A percentile compares a stretch with the other conserved stretches of the same genome.
Conservation (phyloP, 2,329 filamentous ascomycete genomes). For the Ascochyta pisi region DNA sequence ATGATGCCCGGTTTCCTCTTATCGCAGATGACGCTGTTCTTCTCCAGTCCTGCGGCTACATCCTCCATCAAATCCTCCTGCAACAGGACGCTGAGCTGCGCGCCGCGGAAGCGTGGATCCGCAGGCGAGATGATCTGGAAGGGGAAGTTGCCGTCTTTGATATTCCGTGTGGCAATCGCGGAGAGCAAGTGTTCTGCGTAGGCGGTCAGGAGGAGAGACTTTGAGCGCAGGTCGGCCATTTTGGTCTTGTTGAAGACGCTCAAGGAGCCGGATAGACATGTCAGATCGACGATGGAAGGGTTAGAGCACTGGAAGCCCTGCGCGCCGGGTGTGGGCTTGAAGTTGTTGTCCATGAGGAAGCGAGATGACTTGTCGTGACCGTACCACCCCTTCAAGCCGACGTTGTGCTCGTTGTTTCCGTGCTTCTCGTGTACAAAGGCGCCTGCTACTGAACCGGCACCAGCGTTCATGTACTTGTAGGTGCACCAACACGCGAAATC, state of each 20-base stretch:
- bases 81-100: constrained; percentile 80
- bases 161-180: constrained; percentile 29
- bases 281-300: constrained; percentile 79
- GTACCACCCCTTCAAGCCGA: constrained; percentile 83
- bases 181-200: constrained; percentile 58
- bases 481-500: constrained; percentile 94
- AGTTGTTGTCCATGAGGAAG: constrained; percentile 84
- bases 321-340: constrained; percentile 78
- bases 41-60: constrained; percentile 69
- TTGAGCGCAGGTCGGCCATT: constrained; percentile 71
- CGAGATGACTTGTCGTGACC: constrained; percentile 77
- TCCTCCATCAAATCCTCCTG: constrained; percentile 71
- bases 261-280: constrained; percentile 74
- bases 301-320: constrained; percentile 86
- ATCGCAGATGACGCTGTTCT: constrained; percentile 76
- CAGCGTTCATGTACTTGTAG: constrained; percentile 92
- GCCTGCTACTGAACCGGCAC: constrained; percentile 79
- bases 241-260: constrained; percentile 75
- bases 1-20: constrained; percentile 87
- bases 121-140: constrained; percentile 70
- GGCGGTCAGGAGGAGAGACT: constrained; percentile 74
- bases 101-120: constrained; percentile 71
- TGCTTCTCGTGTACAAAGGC: constrained; percentile 81
- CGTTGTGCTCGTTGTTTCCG: constrained; percentile 66
- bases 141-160: constrained; percentile 30